Evolutionary conservation across 495 filamentous ascomycete genomes (phyloP).

Genomic region (Penicillium argentinense): DNA sequence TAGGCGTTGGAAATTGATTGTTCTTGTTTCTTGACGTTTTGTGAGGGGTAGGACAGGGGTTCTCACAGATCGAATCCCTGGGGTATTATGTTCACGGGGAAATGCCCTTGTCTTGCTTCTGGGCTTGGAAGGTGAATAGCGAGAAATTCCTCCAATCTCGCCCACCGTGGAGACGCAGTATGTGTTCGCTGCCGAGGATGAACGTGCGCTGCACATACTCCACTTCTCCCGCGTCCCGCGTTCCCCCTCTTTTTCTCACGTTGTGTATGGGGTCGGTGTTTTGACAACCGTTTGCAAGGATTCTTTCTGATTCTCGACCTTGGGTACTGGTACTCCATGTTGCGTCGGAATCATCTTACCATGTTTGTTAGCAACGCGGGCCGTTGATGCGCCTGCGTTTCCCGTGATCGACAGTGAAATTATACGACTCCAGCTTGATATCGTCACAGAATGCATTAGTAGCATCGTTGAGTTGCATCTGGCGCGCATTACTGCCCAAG

Average conservation of each 20-base stretch:
- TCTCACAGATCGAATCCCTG: too few relatives aligned
- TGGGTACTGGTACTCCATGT: neutral
- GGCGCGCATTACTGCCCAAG: neutral
- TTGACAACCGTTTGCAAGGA: neutral
- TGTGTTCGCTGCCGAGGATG: neutral
- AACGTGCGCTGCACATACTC: slow-evolving; percentile 2
- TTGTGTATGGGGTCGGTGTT: neutral
- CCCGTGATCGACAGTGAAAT: slow-evolving; percentile 3
- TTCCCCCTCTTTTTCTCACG: slow-evolving; percentile 1
- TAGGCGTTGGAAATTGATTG: neutral
- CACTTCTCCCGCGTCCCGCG: neutral
- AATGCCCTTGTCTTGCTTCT: neutral
- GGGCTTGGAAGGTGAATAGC: neutral
- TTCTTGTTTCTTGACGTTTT: too few relatives aligned
- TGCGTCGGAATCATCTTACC: too few relatives aligned
- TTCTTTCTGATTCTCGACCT: neutral
- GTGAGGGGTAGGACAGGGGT: too few relatives aligned
- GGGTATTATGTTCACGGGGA: neutral
- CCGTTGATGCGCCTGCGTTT: neutral
- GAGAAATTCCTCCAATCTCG: neutral
- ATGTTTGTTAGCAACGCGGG: neutral
- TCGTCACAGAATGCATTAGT: slow-evolving; percentile 1
- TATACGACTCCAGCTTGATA: slow-evolving; percentile 1
- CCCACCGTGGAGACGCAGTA: neutral
- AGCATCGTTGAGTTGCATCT: slow-evolving; percentile 1